A percentile compares a stretch with the other conserved stretches of the same genome.
Conservation (phyloP, 2,329 filamentous ascomycete genomes). For the Arthrinium puccinioides region DNA sequence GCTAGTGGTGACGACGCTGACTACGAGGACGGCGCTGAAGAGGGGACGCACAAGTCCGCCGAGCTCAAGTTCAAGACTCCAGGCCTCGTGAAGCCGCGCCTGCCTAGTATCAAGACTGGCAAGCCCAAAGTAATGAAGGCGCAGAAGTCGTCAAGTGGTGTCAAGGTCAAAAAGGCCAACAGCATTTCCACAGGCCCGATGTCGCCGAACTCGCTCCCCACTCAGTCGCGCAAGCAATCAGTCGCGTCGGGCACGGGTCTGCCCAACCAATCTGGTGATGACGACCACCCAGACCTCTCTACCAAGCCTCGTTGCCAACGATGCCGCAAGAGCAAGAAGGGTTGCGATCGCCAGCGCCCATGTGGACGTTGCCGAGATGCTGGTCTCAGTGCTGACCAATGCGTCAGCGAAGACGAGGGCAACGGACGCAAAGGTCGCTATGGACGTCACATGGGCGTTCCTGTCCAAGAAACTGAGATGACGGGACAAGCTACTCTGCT, state of each 20-base stretch:
- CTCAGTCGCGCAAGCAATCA: slow-evolving; percentile 66
- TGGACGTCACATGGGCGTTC: slow-evolving; percentile 63
- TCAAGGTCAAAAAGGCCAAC: slow-evolving; percentile 47
- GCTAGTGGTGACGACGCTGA: slow-evolving; percentile 55
- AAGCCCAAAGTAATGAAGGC: slow-evolving; percentile 37
- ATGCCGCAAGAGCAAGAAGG: slow-evolving; percentile 99
- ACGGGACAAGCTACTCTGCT: slow-evolving; percentile 25
- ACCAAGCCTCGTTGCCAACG: slow-evolving; percentile 96
- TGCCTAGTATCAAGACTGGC: slow-evolving; percentile 29
- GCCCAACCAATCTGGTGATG: slow-evolving; percentile 60
- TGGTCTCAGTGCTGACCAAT: slow-evolving; percentile 85
- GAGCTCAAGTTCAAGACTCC: slow-evolving; percentile 34
- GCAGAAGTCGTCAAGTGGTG: slow-evolving; percentile 29
- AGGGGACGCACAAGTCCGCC: slow-evolving; percentile 15
- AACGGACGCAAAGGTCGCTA: slow-evolving; percentile 96
- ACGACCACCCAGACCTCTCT: slow-evolving; percentile 87
- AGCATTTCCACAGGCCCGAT: slow-evolving; percentile 38
- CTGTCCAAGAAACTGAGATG: slow-evolving; percentile 51
- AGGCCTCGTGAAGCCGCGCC: slow-evolving; percentile 23
- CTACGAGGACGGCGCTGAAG: slow-evolving; percentile 28
- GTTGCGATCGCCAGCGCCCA: slow-evolving; percentile 91
- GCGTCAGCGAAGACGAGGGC: slow-evolving; percentile 94
- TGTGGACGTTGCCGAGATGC: slow-evolving; percentile 95
- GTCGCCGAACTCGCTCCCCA: slow-evolving; percentile 60
- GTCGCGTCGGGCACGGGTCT: slow-evolving; percentile 49